Evolutionary conservation across 805 yeast genomes (phyloP).

Genomic region (Lipomyces anomalus): DNA sequence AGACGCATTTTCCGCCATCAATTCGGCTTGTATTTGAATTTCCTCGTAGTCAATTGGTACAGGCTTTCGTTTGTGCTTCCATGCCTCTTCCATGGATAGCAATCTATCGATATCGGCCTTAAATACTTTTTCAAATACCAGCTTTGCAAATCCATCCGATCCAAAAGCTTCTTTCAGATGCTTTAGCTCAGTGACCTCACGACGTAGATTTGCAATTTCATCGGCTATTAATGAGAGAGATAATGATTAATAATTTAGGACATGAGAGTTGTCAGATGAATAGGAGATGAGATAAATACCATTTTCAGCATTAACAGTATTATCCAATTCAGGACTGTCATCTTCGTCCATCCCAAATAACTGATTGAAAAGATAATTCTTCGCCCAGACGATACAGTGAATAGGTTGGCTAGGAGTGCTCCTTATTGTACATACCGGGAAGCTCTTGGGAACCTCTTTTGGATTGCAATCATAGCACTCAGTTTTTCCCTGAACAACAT

Average conservation of each 20-base stretch:
- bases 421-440: conserved; percentile 94
- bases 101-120: conserved; percentile 73
- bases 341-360: conserved; percentile 49
- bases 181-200: conserved; percentile 36
- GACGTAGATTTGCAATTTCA: conserved; percentile 33
- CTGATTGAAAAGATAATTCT: conserved; percentile 77
- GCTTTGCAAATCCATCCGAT: conserved; percentile 33
- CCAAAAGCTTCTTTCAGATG: conserved; percentile 31
- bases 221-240: conserved; percentile 22
- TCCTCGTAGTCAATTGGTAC: conserved; percentile 44
- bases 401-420: conserved; percentile 95
- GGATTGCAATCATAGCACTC: conserved; percentile 93
- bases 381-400: conserved; percentile 97
- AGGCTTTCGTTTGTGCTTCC: conserved; percentile 72
- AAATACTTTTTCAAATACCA: conserved; percentile 46
- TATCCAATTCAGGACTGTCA: conserved; percentile 59
- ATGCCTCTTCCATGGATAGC: conserved; percentile 61
- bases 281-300: conserved; percentile 47
- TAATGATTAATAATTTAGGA: not conserved
- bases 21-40: conserved; percentile 7
- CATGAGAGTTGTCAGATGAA: not conserved
- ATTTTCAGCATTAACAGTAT: conserved; percentile 55
- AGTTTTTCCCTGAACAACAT: conserved; percentile 50
- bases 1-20: conserved; percentile 15
- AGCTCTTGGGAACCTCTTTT: conserved; percentile 82